These are phyloP conservation scores for Ustilago loliicola DNA, from an alignment of 1,284 basidiomycete species.

Conservation along the genomic window DNA sequence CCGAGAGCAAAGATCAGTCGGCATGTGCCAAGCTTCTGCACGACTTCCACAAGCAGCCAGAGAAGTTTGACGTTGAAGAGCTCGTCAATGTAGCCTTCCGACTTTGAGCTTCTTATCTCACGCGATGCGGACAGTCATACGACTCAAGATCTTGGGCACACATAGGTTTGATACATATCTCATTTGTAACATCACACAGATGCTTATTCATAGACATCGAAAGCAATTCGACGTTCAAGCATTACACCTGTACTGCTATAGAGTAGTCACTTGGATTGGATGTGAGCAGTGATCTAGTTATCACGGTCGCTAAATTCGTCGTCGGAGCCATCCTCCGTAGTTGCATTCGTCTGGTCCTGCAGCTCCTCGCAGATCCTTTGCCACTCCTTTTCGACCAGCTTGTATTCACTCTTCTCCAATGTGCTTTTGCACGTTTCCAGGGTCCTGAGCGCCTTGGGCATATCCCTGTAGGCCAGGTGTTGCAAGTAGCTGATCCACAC, in stretches of 20 bases:
- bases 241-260: not conserved
- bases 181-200: not conserved
- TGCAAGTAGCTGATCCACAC: slow-evolving; percentile 35
- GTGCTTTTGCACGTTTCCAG: slow-evolving; percentile 23
- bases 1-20: slow-evolving; percentile 26
- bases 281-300: not conserved
- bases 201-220: not conserved
- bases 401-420: slow-evolving; percentile 31
- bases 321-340: not conserved
- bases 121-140: not conserved
- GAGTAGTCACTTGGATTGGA: not conserved
- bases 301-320: not conserved
- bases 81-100: slow-evolving; percentile 58
- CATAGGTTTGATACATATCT: not conserved
- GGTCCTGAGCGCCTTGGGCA: slow-evolving; percentile 23
- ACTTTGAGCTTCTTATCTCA: slow-evolving; percentile 16
- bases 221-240: not conserved
- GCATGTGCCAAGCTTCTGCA: slow-evolving; percentile 55
- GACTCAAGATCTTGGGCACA: not conserved
- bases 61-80: slow-evolving; percentile 57
- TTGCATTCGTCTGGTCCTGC: not conserved
- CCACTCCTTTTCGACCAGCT: slow-evolving; percentile 41
- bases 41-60: slow-evolving; percentile 59
- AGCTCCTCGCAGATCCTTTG: slow-evolving; percentile 35
- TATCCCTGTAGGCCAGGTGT: slow-evolving; percentile 22